Conservation (phyloP, 1,284 basidiomycete genomes). For the Flammula alnicola region DNA sequence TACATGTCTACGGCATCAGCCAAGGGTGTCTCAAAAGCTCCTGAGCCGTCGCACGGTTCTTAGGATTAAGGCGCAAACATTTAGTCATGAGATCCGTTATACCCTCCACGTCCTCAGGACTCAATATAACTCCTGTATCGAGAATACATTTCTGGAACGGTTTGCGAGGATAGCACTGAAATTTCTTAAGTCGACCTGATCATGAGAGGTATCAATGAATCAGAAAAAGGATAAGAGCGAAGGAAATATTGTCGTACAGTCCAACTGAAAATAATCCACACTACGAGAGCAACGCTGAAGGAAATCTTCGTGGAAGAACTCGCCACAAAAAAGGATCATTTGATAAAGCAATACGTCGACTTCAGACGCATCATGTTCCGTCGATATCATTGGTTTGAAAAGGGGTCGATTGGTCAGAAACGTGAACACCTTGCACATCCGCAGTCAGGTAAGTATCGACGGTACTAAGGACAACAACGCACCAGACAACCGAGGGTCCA, state of each 20-base stretch:
- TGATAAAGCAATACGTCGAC: conserved; percentile 19
- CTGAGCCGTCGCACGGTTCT: conserved; percentile 3
- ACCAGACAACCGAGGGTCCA: conserved; percentile 25
- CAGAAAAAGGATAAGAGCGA: neutral
- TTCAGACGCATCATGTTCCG: conserved; percentile 14
- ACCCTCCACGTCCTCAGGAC: conserved; percentile 6
- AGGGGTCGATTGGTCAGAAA: conserved; percentile 5
- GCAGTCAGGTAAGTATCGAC: neutral
- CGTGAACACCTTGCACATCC: conserved; percentile 11
- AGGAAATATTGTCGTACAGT: conserved; percentile 8
- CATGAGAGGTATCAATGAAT: neutral
- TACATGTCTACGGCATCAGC: no score
- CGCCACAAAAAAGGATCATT: conserved; percentile 20
- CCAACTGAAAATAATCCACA: conserved; percentile 14
- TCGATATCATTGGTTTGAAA: conserved; percentile 3
- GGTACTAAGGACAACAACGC: neutral
- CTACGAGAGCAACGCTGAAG: conserved; percentile 11
- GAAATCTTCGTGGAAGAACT: conserved; percentile 15
- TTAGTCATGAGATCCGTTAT: conserved; percentile 6
- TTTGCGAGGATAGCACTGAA: conserved; percentile 1
- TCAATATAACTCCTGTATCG: conserved; percentile 2
- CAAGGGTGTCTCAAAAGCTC: conserved; percentile 8
- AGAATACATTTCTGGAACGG: conserved; percentile 11
- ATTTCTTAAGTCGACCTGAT: neutral
- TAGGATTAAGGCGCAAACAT: conserved; percentile 11